These are phyloP conservation scores for Phyllostachys edulis DNA, from an alignment of 176 grass and related monocot genomes.

Conservation along the genomic window DNA sequence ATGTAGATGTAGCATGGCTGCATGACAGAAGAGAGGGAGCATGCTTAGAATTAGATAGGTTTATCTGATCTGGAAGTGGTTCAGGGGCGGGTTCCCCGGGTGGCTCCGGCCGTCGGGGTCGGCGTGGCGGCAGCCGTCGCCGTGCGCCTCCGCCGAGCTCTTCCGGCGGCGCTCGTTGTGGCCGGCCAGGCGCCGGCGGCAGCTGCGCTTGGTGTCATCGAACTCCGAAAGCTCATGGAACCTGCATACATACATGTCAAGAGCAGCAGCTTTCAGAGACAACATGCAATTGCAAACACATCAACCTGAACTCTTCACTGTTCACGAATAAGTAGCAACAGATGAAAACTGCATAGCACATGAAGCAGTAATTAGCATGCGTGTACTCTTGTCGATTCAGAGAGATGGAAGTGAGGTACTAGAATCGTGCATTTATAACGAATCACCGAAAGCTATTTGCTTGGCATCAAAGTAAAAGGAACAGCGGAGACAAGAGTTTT, in stretches of 20 bases:
- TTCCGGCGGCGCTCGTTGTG: slow-evolving; percentile 95
- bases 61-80: slow-evolving; percentile 82
- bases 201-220: slow-evolving; percentile 79
- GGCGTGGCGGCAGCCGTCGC: slow-evolving; percentile 36
- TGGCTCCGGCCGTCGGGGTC: slow-evolving; percentile 53
- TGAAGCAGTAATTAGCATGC: not conserved
- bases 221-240: slow-evolving; percentile 91
- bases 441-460: slow-evolving; percentile 21
- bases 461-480: not conserved
- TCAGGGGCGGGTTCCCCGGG: slow-evolving; percentile 49
- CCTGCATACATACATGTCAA: slow-evolving; percentile 29
- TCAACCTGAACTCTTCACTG: not conserved
- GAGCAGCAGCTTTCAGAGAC: not conserved
- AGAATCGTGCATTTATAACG: not conserved
- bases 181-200: slow-evolving; percentile 79
- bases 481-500: not conserved
- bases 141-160: slow-evolving; percentile 56
- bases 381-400: not conserved
- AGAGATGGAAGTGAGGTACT: not conserved
- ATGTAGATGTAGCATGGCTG: slow-evolving; percentile 24
- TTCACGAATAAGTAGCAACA: not conserved
- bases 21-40: slow-evolving; percentile 99
- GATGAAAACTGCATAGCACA: not conserved
- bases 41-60: slow-evolving; percentile 49
- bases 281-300: not conserved